These are phyloP conservation scores for Talaromyces borbonicus DNA, from an alignment of 495 filamentous ascomycete species.

Conservation along the genomic window DNA sequence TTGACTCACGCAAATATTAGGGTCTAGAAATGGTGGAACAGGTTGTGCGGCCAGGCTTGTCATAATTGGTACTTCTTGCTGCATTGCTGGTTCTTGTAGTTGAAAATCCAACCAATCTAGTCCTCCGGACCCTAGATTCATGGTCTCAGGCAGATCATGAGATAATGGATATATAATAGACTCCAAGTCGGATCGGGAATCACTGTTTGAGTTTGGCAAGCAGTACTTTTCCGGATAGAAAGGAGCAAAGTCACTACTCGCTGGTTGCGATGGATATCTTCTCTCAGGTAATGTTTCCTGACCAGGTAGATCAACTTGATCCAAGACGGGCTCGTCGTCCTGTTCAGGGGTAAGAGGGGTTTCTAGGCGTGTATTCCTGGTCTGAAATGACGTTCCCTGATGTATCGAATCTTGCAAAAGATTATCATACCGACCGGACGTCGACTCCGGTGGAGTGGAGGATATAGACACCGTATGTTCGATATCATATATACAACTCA, in stretches of 20 bases:
- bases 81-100: constrained; percentile 4
- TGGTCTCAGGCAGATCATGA: background rate
- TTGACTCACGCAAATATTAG: background rate
- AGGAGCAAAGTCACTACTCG: background rate
- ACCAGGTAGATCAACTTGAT: background rate
- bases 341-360: background rate
- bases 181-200: background rate
- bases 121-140: constrained; percentile 4
- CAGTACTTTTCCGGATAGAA: background rate
- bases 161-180: background rate
- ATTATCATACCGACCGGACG: background rate
- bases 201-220: background rate
- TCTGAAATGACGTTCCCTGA: background rate
- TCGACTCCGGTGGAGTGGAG: background rate
- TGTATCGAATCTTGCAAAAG: background rate
- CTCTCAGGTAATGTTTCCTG: background rate
- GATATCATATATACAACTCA: background rate
- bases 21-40: background rate
- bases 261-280: no score
- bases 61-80: background rate
- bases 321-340: background rate
- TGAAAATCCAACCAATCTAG: constrained; percentile 6
- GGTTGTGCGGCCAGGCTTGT: background rate
- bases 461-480: background rate
- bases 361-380: background rate